Conservation (phyloP, 169 alveolate genomes). For the Plasmodium gallinaceum region DNA sequence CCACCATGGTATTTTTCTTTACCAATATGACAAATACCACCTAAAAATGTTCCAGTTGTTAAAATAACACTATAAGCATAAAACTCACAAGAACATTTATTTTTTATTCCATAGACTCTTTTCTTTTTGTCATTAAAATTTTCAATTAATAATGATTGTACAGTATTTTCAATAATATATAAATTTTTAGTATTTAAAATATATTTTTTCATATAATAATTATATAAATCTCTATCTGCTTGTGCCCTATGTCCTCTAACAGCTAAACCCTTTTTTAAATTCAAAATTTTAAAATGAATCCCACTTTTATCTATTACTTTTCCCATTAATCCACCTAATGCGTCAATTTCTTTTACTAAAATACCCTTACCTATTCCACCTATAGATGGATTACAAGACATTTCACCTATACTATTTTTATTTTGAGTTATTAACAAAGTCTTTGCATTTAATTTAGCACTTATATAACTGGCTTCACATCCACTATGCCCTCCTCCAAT, state of each 20-base stretch:
- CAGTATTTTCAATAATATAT: constrained; percentile 78
- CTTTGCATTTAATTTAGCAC: constrained; percentile 92
- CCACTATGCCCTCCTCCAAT: constrained; percentile 97
- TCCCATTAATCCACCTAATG: constrained; percentile 94
- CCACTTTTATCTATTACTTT: constrained; percentile 91
- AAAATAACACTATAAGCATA: constrained; percentile 84
- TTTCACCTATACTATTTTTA: constrained; percentile 86
- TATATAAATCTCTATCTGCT: constrained; percentile 91
- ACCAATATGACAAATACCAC: constrained; percentile 91
- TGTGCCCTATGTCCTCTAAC: constrained; percentile 94
- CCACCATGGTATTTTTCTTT: constrained; percentile 77
- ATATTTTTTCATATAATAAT: constrained; percentile 80
- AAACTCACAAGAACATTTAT: constrained; percentile 77
- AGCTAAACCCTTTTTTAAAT: constrained; percentile 93
- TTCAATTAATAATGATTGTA: constrained; percentile 79
- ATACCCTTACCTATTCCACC: constrained; percentile 96
- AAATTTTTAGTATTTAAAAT: constrained; percentile 10
- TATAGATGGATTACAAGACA: constrained; percentile 93
- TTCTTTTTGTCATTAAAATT: not conserved
- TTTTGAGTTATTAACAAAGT: constrained; percentile 90
- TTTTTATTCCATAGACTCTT: constrained; percentile 79
- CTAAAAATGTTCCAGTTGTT: constrained; percentile 94
- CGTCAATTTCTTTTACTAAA: constrained; percentile 94
- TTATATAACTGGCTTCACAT: constrained; percentile 93
- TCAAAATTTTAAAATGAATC: constrained; percentile 90